Base-by-base conservation (phyloP, 192 early-diverging fungal genomes). In the Dissophora ornata region DNA sequence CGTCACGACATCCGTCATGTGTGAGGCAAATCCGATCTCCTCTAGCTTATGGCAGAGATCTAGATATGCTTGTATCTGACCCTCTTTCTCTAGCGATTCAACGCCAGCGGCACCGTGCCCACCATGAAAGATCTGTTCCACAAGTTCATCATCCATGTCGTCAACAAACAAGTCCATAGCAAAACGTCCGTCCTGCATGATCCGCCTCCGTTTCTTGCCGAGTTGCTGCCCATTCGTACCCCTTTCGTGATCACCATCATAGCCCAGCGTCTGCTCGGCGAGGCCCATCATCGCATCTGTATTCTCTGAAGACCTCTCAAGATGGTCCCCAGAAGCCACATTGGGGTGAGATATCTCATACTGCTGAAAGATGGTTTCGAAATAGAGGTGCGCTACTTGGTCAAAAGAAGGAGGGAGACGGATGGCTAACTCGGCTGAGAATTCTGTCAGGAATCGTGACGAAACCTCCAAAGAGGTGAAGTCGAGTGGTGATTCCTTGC, bases 141-240 rank as follows among this genome's bases (percentile, higher is more conserved):
- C 62, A 0, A 74, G 19, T 5, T 65, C 70, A 24, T 65, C 70
- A 29, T 74, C 62, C 49, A 21, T 64, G 13, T 74, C 70, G 22
- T 74, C 70, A 13, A 58, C 62, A 53, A 74, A 74, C 30, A 65
- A 24, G 49, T 74, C 70, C 61, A 74, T 74, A 3, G 70, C 70
- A 26, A 57, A 57, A 16, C 70, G 47, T 13, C 70, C 70, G 6
- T 74, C 70, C 42, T 74, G 70, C 70, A 74, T 65, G 2, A 65
- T 11, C 11, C 41, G 61, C 19, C 70, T 74, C 25, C 57, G 55
- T 42, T 74, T 74, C 41, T 57, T 74, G 16, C 62, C 45, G 12
- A 74, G 32, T n/a, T 52, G 62, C 25, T 65, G 55, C 16, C 29
- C n/a, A n/a, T 58, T 45, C 12, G 18, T n/a, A 4, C 18, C 44